Conservation (phyloP, 331 rosid genomes). For the Rhamnella rubrinervis region DNA sequence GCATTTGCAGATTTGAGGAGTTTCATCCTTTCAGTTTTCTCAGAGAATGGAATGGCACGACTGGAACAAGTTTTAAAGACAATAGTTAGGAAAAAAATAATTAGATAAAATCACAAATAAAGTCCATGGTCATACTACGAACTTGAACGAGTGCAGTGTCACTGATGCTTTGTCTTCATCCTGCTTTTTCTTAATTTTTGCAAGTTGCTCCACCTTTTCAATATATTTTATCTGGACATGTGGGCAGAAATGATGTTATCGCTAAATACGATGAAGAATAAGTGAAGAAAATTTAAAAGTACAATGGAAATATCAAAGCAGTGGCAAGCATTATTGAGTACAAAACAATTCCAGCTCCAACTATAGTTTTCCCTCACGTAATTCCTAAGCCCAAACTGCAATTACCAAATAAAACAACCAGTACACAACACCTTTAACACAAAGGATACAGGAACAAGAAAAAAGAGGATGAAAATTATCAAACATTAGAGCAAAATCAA, state of each 20-base stretch:
- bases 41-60: conserved; percentile 41
- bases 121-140: conserved; percentile 28
- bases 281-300: conserved; percentile 3
- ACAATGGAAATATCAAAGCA: not conserved
- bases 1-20: conserved; percentile 66
- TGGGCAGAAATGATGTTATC: conserved; percentile 9
- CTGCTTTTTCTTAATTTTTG: conserved; percentile 66
- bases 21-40: conserved; percentile 58
- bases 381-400: too few relatives aligned
- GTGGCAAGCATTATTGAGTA: not conserved
- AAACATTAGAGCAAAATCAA: not conserved
- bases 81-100: conserved; percentile 10
- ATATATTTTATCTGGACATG: conserved; percentile 45
- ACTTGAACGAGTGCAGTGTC: conserved; percentile 77
- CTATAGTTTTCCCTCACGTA: too few relatives aligned
- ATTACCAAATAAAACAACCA: too few relatives aligned
- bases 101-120: not conserved
- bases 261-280: conserved; percentile 3
- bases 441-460: too few relatives aligned
- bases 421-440: too few relatives aligned
- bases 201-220: conserved; percentile 60
- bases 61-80: conserved; percentile 31
- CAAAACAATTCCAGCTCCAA: conserved; percentile 2
- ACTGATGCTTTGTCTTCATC: conserved; percentile 71
- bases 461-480: not conserved